phyloP scores from a whole-genome alignment of 192 early-diverging fungal genomes.

The Gigaspora rosea region DNA sequence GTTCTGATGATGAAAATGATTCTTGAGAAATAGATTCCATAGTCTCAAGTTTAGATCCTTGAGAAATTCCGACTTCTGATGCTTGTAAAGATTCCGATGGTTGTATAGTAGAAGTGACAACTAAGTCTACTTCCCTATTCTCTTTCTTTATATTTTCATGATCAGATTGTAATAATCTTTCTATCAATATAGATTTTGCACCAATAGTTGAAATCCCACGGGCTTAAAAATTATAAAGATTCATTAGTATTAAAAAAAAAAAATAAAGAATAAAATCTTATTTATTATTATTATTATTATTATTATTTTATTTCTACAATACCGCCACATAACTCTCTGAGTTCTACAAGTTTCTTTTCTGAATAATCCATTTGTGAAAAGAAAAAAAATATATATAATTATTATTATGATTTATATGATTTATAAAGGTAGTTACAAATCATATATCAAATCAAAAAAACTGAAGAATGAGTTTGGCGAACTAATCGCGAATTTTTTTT shows the following conservation, averaged over 20 bases:
- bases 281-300: neutral
- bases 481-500: no score
- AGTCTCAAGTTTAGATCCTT: neutral
- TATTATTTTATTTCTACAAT: neutral
- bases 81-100: neutral
- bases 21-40: no score
- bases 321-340: neutral
- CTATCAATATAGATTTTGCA: neutral
- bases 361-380: neutral
- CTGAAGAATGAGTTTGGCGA: no score
- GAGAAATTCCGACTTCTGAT: neutral
- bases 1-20: no score
- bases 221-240: neutral
- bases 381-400: no score
- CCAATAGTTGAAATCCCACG: neutral
- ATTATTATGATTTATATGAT: no score
- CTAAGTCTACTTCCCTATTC: neutral
- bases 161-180: neutral
- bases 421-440: no score
- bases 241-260: neutral
- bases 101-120: neutral
- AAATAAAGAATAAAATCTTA: neutral
- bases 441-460: no score
- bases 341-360: neutral
- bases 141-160: neutral